Evolutionary conservation across 192 early-diverging fungal species (phyloP), one percentile per base, ranked within the genome.

Genomic region (Helicostylum pulchrum): DNA sequence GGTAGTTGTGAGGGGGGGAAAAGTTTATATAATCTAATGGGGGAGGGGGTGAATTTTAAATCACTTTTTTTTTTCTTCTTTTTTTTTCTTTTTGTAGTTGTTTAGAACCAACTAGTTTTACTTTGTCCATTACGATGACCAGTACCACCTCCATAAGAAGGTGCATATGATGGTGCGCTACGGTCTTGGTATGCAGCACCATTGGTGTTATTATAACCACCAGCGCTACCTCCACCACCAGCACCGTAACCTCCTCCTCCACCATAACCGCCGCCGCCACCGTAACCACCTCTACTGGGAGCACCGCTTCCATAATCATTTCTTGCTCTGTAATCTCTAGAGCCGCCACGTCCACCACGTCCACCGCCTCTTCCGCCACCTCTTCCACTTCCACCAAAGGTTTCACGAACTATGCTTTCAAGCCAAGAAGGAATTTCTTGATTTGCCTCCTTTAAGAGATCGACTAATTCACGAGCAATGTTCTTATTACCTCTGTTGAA

Each of bases 371-470:
- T 43, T 7, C 74, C 68, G 39, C 68, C 61, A 15, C 66, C 42
- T n/a, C 66, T 61, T 20, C 71, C 62, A 61, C 66, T 54, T 20
- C 46, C 44, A 8, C 51, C 49, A 21, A 48, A 26, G 19, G 74
- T 67, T 59, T 90, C 88, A 61, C 87, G 77, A 10, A 83, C 87
- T 23, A 92, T 80, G 21, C 83, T 74, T 58, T 89, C 82, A 39
- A 98, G 82, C 86, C 88, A 96, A 17, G 68, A 54, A 36, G 95
- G 95, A 26, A 98, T 72, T 26, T 96, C 94, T 75, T 98, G 96
- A 70, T 96, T 95, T 26, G 96, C 92, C 67, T 98, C 96, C 63
- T 81, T 84, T 39, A 98, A 83, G 55, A 97, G 83, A 7, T 95
- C 93, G 42, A 94, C 79, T 39, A 99, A 77, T 59, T 91, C 92